Evolutionary conservation across 2,329 filamentous ascomycete species (phyloP).

Genomic region (Exophiala xenobiotica): DNA sequence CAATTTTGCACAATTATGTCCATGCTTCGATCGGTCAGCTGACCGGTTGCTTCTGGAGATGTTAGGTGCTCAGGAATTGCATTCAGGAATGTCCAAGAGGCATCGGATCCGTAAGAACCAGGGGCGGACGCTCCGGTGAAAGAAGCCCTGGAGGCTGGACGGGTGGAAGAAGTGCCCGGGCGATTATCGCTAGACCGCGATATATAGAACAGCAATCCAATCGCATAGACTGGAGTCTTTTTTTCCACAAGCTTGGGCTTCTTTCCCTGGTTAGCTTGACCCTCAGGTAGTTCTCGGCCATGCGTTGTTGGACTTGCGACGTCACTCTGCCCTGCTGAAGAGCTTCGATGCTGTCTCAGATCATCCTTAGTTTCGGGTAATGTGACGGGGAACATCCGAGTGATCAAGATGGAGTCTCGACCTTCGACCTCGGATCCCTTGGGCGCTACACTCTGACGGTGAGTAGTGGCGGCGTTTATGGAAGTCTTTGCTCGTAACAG

Average conservation of each 20-base stretch:
- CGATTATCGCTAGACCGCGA: conserved; percentile 40
- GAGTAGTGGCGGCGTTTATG: conserved; percentile 12
- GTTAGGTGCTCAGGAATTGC: conserved; percentile 29
- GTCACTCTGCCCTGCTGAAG: conserved; percentile 11
- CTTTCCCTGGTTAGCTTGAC: conserved; percentile 32
- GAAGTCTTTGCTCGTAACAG: conserved; percentile 24
- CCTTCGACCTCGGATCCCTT: conserved; percentile 38
- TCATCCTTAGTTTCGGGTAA: conserved; percentile 47
- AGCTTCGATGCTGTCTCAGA: conserved; percentile 20
- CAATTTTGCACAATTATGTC: conserved; percentile 58
- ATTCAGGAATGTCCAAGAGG: conserved; percentile 31
- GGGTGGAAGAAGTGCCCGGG: conserved; percentile 13
- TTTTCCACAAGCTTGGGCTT: conserved; percentile 50
- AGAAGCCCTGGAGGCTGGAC: conserved; percentile 22
- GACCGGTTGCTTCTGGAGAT: conserved; percentile 15
- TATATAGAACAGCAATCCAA: conserved; percentile 57
- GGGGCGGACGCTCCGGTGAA: conserved; percentile 20
- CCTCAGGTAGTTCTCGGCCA: conserved; percentile 4
- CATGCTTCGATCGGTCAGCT: conserved; percentile 50
- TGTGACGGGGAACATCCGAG: conserved; percentile 59
- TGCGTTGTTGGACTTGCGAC: conserved; percentile 4
- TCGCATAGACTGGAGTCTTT: conserved; percentile 60
- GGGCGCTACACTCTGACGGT: conserved; percentile 26
- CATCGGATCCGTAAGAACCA: conserved; percentile 29
- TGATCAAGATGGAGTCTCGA: conserved; percentile 56